Percentiles rank a stretch among this genome's conserved stretches.
Evolutionary conservation across 805 yeast genomes (phyloP).

Genomic region (Kazachstania psychrophila): DNA sequence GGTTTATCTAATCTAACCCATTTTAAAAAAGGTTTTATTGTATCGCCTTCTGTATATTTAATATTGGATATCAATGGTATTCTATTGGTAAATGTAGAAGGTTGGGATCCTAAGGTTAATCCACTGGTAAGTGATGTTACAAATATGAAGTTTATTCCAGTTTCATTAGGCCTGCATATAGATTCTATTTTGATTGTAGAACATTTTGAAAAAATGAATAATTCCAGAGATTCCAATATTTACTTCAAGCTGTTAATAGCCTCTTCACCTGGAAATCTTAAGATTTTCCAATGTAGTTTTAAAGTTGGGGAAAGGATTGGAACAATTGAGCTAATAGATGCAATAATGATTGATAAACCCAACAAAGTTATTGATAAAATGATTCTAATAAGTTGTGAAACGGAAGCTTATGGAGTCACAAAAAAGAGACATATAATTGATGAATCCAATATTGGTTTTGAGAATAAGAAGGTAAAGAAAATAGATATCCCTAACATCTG

Average conservation of each 20-base stretch:
- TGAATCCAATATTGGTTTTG: no score
- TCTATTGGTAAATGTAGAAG: slow-evolving; percentile 14
- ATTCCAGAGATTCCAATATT: slow-evolving; percentile 5
- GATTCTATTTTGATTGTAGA: slow-evolving; percentile 16
- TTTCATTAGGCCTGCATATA: slow-evolving; percentile 2
- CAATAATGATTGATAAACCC: slow-evolving; percentile 9
- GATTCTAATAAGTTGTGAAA: slow-evolving; percentile 11
- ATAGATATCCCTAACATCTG: no score
- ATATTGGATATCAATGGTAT: slow-evolving; percentile 20
- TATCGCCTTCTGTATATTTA: slow-evolving; percentile 16
- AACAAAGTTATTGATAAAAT: slow-evolving; percentile 17
- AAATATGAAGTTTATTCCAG: slow-evolving; percentile 14
- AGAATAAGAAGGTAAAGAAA: no score
- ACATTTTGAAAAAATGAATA: slow-evolving; percentile 4
- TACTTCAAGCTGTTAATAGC: slow-evolving; percentile 14
- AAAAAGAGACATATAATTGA: neutral
- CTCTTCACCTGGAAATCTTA: slow-evolving; percentile 16
- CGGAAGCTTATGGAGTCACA: neutral
- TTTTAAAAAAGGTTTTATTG: slow-evolving; percentile 19
- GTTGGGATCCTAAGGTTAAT: slow-evolving; percentile 8
- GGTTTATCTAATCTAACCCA: slow-evolving; percentile 8
- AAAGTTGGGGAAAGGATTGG: slow-evolving; percentile 15
- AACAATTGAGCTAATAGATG: slow-evolving; percentile 12
- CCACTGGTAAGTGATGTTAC: slow-evolving; percentile 4
- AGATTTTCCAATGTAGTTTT: slow-evolving; percentile 17